Base-by-base conservation (phyloP, 495 filamentous ascomycete species). In the Neurospora sp. region DNA sequence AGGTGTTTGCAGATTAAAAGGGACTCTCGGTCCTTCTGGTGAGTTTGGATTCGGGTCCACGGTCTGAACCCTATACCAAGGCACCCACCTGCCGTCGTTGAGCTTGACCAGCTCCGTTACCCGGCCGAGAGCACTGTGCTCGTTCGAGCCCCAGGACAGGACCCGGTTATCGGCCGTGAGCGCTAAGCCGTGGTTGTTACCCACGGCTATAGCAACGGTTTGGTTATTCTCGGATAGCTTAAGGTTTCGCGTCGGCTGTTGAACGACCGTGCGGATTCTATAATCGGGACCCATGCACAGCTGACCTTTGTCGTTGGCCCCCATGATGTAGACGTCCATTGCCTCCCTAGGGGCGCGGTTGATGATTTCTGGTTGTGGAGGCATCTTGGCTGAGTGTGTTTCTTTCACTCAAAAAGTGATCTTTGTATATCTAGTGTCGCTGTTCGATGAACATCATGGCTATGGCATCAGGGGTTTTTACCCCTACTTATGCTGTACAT, bases 71-170 rank as follows among this genome's bases (percentile, higher is more conserved):
- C 4, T 9, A 22, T 14, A 0, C 20, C 10, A 27, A 27, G 2
- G 0, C 12, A 53, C 48, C 48, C 48, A 53, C 4, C 20, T 53
- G 48, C 48, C 48, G 48, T 27, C 10, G 4, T 1, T 5, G 20
- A 53, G 20, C 20, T 14, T 4, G 9, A 10, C 12, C 20, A 3
- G 0, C 10, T 12, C 4, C 9, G 90, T 91, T 72, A 88, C 84
- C 42, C 91, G 86, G 12, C 91, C 91, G 18, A 93, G 84, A 37
- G 90, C 90, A 65, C 87, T 87, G 72, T 91, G 84, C 74, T 91
- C 88, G 74, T 92, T 93, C 72, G 91, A 89, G 72, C 91, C 91
- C 91, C 91, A 93, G 3, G 90, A 91, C 41, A 89, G 81, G 69
- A 93, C 87, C 74, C 84, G 84, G 77, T 90, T 90, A 74, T 92